These are phyloP conservation scores for Penicillium freii DNA, from an alignment of 2,329 filamentous ascomycete species.

Conservation along the genomic window DNA sequence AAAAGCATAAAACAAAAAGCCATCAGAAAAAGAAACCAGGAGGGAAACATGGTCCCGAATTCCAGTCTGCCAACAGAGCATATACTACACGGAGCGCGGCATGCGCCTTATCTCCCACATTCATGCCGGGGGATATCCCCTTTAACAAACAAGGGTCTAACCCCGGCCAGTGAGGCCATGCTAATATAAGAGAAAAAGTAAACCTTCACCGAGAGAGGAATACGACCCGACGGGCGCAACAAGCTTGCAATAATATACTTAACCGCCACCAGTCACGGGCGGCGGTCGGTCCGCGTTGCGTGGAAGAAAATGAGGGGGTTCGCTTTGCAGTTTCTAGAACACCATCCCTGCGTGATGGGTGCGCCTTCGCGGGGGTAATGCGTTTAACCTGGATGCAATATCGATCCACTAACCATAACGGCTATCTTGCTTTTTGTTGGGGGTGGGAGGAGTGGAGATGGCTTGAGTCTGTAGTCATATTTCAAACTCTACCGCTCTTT, in stretches of 20 bases:
- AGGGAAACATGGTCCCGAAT: not conserved
- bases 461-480: not conserved
- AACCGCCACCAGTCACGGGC: not conserved
- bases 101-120: not conserved
- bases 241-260: not conserved
- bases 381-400: slow-evolving; percentile 13
- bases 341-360: slow-evolving; percentile 1
- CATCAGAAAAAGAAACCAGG: not conserved
- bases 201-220: not conserved
- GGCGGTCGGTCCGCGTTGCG: slow-evolving; percentile 2
- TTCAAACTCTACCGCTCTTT: not conserved
- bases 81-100: not conserved
- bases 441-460: too few species aligned
- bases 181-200: not conserved
- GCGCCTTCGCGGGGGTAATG: not conserved
- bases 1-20: not conserved
- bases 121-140: slow-evolving; percentile 1
- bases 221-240: slow-evolving; percentile 7
- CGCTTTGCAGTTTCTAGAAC: slow-evolving; percentile 6
- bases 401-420: not conserved
- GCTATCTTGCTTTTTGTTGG: not conserved
- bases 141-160: not conserved
- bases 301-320: slow-evolving; percentile 12
- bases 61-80: not conserved
- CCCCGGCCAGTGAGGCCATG: not conserved